Evolutionary conservation across 2,329 filamentous ascomycete species (phyloP), one percentile per base, ranked within the genome.

Genomic region (Setomelanomma holmii): DNA sequence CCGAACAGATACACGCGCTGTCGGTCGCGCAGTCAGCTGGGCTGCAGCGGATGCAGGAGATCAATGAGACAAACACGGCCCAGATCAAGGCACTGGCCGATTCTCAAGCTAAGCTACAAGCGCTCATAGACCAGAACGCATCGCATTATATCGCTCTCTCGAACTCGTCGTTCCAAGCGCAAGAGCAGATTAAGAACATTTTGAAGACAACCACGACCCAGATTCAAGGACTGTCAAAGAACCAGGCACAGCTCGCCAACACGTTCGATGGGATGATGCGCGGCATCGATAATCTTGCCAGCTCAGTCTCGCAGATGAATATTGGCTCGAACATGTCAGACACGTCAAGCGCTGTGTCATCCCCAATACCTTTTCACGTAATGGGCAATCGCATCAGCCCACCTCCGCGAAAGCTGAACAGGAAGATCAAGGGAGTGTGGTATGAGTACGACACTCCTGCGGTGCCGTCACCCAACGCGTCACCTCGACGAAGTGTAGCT

Each of bases 61-160:
- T 74, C 54, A 72, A 72, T 42, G 70, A 74, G 40, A 66, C 69
- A 5, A 73, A 69, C 45, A 60, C 59, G 17, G 64, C 66, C 4
- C 71, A 74, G 47, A 73, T 74, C 49, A 74, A 72, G 50, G 60
- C 60, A 2, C 65, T 74, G 1, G 63, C 69, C 2, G 68, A 69
- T 30, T 59, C 61, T 8, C 71, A 73, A 47, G 55, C 63, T 5
- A 70, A 65, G 36, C 59, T 74, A 1, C 69, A 73, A 41, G 22
- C 55, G 0, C 58, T 73, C 2, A 61, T 73, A 21, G 65, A 64
- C 30, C 60, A 72, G 42, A 74, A 74, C 17, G 68, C 70, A 5
- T 66, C 68, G 0, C 70, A 74, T 53, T 71, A 73, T 49, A 68
- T 74, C 17, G 70, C 70, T 5, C 62, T 74, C 1, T 67, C 70